phyloP scores from a whole-genome alignment of 495 filamentous ascomycete genomes.

The Corynascus novoguineensis region DNA sequence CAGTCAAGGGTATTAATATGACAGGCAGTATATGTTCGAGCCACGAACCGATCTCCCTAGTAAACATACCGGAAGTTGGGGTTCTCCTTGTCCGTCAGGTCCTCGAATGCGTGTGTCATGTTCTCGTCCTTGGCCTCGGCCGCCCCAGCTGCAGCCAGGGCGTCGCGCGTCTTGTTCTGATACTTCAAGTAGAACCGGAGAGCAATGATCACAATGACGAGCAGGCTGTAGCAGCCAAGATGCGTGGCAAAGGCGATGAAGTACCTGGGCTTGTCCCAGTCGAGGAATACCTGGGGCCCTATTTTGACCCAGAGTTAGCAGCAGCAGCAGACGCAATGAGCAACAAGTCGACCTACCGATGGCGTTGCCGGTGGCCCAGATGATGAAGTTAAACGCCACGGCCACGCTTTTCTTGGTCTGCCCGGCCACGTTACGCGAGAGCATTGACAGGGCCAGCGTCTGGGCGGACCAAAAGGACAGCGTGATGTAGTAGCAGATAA shows the following conservation, averaged over 20 bases:
- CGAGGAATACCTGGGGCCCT: constrained; percentile 51
- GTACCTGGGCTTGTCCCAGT: constrained; percentile 45
- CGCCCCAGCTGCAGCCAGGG: constrained; percentile 39
- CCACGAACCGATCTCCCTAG: background rate
- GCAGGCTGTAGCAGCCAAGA: constrained; percentile 47
- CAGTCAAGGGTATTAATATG: too few species aligned
- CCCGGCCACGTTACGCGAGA: constrained; percentile 49
- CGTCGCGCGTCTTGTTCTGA: constrained; percentile 46
- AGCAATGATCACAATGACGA: constrained; percentile 42
- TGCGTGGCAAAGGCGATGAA: constrained; percentile 52
- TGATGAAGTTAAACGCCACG: constrained; percentile 45
- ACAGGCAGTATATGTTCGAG: background rate
- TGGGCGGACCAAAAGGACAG: constrained; percentile 54
- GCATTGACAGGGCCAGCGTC: constrained; percentile 48
- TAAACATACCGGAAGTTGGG: constrained; percentile 49
- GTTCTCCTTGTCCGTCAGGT: constrained; percentile 56
- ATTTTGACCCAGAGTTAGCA: background rate
- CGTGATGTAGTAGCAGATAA: constrained; percentile 55
- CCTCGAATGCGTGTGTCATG: constrained; percentile 50
- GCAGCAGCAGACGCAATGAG: background rate
- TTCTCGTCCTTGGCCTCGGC: constrained; percentile 37
- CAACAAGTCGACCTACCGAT: constrained; percentile 28
- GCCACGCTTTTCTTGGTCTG: constrained; percentile 52
- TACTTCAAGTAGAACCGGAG: constrained; percentile 44
- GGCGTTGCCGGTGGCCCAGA: constrained; percentile 48